phyloP scores from a whole-genome alignment of 768 basidiomycete species.

The Chalciporus pseudorubinellus region DNA sequence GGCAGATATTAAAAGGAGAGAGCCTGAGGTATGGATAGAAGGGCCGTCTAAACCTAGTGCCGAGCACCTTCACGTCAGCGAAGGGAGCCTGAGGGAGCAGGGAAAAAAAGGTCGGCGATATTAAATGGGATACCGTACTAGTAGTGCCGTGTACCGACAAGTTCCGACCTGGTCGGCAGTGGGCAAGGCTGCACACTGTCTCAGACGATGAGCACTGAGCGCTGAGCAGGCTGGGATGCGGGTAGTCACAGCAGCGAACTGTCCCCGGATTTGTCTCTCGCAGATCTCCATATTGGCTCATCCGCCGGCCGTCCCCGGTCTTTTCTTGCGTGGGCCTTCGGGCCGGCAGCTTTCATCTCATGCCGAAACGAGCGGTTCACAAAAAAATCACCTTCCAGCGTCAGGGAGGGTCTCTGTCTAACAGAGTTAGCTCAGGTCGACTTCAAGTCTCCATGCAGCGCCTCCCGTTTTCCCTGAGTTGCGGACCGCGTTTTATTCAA shows the following conservation, averaged over 20 bases:
- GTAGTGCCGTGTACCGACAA: background rate
- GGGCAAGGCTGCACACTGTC: constrained; percentile 1
- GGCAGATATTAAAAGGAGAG: constrained; percentile 26
- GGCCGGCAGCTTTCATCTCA: constrained; percentile 35
- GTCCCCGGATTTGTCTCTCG: constrained; percentile 17
- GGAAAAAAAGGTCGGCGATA: constrained; percentile 19
- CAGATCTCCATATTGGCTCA: constrained; percentile 22
- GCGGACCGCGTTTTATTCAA: background rate
- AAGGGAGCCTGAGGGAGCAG: constrained; percentile 17
- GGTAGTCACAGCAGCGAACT: constrained; percentile 1
- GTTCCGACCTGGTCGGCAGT: background rate
- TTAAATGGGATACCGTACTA: constrained; percentile 6
- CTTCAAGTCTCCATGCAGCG: constrained; percentile 3
- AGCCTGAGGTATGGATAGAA: constrained; percentile 16
- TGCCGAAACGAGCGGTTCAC: constrained; percentile 22
- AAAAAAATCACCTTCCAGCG: constrained; percentile 5
- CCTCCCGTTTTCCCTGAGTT: constrained; percentile 6
- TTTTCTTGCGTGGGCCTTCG: constrained; percentile 26
- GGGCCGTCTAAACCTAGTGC: constrained; percentile 30
- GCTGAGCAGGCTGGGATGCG: constrained; percentile 9
- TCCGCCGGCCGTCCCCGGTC: constrained; percentile 27
- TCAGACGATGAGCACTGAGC: constrained; percentile 11
- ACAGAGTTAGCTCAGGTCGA: no score
- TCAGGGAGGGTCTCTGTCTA: background rate
- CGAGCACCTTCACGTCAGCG: constrained; percentile 25